phyloP scores from a whole-genome alignment of 257 asterid genomes.

The Ocimum tenuiflorum region DNA sequence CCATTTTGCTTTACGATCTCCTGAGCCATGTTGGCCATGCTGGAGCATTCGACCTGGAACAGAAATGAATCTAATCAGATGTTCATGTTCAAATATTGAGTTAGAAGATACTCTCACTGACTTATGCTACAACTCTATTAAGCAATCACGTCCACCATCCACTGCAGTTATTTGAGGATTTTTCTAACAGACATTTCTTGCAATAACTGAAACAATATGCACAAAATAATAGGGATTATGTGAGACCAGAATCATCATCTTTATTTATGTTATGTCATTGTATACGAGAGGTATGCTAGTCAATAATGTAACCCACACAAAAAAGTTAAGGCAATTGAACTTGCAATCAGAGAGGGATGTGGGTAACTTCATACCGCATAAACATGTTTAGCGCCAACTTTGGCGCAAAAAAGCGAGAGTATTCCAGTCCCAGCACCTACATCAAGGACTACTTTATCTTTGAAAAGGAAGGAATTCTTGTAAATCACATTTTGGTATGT shows the following conservation, averaged over 20 bases:
- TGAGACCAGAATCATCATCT: background rate
- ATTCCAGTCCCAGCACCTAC: conserved; percentile 99
- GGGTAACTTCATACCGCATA: conserved; percentile 23
- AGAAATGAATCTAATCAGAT: background rate
- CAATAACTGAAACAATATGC: background rate
- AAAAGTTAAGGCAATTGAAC: background rate
- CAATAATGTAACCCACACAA: background rate
- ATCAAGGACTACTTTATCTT: conserved; percentile 89
- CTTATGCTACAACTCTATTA: background rate
- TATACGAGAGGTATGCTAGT: background rate
- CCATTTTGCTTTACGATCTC: conserved; percentile 76
- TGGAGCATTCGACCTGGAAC: conserved; percentile 89
- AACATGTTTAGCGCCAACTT: conserved; percentile 76
- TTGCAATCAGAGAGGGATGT: background rate
- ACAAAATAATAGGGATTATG: background rate
- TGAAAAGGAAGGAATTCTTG: conserved; percentile 76
- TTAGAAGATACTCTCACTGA: background rate
- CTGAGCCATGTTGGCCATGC: conserved; percentile 86
- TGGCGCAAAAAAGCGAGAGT: conserved; percentile 94
- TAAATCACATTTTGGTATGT: conserved; percentile 86
- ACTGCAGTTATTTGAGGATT: background rate
- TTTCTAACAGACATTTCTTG: background rate
- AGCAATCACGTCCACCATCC: background rate
- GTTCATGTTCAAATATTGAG: conserved; percentile 3
- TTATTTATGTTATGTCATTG: background rate